Evolutionary conservation across 129 eudicot genomes (phyloP).

Genomic region (Glebionis coronaria): DNA sequence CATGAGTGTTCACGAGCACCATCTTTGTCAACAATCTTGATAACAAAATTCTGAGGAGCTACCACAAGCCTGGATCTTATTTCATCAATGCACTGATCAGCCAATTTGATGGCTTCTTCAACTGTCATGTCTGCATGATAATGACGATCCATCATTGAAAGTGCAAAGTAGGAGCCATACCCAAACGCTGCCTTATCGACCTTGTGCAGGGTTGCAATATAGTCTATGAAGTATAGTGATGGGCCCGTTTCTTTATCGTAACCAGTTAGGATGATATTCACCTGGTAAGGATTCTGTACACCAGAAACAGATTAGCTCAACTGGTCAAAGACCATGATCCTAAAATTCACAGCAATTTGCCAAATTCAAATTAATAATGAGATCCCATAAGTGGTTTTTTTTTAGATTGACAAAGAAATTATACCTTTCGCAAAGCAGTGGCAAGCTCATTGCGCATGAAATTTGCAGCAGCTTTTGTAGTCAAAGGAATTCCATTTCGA

Average conservation of each 20-base stretch:
- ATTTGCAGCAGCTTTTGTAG: conserved; percentile 77
- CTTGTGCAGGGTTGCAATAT: conserved; percentile 82
- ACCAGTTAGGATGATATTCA: conserved; percentile 70
- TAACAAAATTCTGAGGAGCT: conserved; percentile 84
- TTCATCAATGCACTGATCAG: conserved; percentile 65
- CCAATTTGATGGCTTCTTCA: conserved; percentile 72
- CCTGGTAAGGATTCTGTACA: conserved; percentile 69
- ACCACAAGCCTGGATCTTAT: conserved; percentile 74
- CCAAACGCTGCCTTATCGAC: conserved; percentile 82
- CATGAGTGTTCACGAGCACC: conserved; percentile 80
- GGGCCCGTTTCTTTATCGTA: conserved; percentile 76
- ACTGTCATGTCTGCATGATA: conserved; percentile 62
- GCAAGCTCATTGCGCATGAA: conserved; percentile 87
- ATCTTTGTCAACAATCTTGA: conserved; percentile 78
- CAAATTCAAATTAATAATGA: neutral
- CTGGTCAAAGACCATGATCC: neutral
- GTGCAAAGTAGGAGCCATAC: conserved; percentile 72
- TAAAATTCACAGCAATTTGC: neutral
- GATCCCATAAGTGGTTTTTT: neutral
- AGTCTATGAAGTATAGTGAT: conserved; percentile 68
- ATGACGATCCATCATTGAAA: conserved; percentile 84
- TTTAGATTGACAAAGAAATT: neutral
- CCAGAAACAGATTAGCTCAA: neutral
- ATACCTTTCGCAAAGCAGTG: conserved; percentile 79
- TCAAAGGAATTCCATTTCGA: conserved; percentile 78